These are phyloP conservation scores for Aspergillus ruber DNA, from an alignment of 2,329 filamentous ascomycete genomes.

Conservation along the genomic window DNA sequence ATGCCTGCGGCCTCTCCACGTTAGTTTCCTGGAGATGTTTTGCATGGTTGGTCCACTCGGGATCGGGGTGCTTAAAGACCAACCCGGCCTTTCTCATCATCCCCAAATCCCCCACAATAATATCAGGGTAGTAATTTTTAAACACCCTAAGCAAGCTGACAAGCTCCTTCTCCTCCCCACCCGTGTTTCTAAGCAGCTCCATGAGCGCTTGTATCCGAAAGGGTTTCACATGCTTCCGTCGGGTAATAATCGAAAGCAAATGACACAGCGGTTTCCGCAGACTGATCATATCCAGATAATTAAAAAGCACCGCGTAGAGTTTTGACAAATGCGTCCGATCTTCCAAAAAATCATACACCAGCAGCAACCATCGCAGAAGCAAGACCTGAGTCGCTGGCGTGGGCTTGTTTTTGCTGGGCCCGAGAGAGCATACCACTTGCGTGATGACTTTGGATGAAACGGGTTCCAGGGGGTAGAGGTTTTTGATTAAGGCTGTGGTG, in stretches of 20 bases:
- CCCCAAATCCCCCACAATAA: conserved; percentile 66
- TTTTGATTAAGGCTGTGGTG: conserved; percentile 61
- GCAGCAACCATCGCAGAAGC: conserved; percentile 70
- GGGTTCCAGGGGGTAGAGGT: conserved; percentile 65
- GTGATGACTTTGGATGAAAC: conserved; percentile 58
- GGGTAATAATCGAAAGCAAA: conserved; percentile 69
- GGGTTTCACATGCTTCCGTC: conserved; percentile 74
- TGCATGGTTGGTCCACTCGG: conserved; percentile 64
- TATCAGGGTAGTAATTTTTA: conserved; percentile 86
- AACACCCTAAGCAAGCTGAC: conserved; percentile 72
- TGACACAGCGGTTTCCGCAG: conserved; percentile 67
- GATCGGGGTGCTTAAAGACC: conserved; percentile 60
- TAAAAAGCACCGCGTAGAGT: conserved; percentile 71
- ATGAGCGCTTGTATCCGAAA: conserved; percentile 71
- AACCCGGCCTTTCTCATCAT: conserved; percentile 30
- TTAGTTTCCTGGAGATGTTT: conserved; percentile 59
- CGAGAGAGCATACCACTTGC: conserved; percentile 65
- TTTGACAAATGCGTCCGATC: conserved; percentile 58
- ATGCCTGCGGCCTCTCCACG: conserved; percentile 35
- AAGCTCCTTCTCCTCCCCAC: conserved; percentile 66
- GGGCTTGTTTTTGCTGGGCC: conserved; percentile 70
- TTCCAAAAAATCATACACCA: conserved; percentile 66
- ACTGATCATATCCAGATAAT: conserved; percentile 72
- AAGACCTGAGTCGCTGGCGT: conserved; percentile 63
- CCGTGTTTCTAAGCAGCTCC: conserved; percentile 42